Conservation (phyloP, 1,284 basidiomycete species). For the Cystobasidium slooffiae region DNA sequence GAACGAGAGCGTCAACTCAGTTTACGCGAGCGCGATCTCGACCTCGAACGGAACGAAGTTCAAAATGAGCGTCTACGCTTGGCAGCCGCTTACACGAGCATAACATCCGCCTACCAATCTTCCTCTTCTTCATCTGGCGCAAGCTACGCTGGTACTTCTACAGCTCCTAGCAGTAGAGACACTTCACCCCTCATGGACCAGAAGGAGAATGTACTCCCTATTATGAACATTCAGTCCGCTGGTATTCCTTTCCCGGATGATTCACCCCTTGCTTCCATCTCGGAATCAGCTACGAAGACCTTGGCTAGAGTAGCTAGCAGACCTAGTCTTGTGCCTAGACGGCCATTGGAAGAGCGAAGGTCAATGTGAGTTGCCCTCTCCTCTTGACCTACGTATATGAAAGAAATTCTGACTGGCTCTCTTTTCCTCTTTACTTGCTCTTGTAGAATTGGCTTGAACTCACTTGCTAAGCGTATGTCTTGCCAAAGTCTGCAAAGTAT, state of each 20-base stretch:
- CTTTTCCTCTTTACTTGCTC: neutral
- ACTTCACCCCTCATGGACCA: slow-evolving; percentile 41
- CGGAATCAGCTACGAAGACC: slow-evolving; percentile 41
- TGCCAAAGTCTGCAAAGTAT: slow-evolving; percentile 47
- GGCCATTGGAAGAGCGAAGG: slow-evolving; percentile 51
- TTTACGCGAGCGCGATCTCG: slow-evolving; percentile 46
- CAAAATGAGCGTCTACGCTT: slow-evolving; percentile 44
- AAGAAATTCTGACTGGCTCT: neutral
- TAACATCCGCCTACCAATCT: slow-evolving; percentile 12
- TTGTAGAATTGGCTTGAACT: slow-evolving; percentile 44
- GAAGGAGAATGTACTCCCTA: slow-evolving; percentile 39
- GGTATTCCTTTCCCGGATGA: slow-evolving; percentile 22
- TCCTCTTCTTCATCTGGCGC: slow-evolving; percentile 36
- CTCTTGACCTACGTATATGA: neutral
- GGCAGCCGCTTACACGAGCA: slow-evolving; percentile 11
- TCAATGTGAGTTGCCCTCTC: slow-evolving; percentile 41
- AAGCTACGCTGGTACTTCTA: slow-evolving; percentile 28
- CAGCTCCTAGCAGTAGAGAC: slow-evolving; percentile 35
- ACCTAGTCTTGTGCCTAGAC: slow-evolving; percentile 52
- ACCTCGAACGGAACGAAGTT: slow-evolving; percentile 42
- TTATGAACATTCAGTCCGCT: slow-evolving; percentile 30
- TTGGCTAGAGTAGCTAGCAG: slow-evolving; percentile 51
- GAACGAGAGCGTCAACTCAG: slow-evolving; percentile 65
- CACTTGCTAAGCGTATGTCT: slow-evolving; percentile 51
- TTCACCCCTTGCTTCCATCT: slow-evolving; percentile 2